phyloP scores from a whole-genome alignment of 1,139 yeast genomes.

The Zygosaccharomyces sapae region DNA sequence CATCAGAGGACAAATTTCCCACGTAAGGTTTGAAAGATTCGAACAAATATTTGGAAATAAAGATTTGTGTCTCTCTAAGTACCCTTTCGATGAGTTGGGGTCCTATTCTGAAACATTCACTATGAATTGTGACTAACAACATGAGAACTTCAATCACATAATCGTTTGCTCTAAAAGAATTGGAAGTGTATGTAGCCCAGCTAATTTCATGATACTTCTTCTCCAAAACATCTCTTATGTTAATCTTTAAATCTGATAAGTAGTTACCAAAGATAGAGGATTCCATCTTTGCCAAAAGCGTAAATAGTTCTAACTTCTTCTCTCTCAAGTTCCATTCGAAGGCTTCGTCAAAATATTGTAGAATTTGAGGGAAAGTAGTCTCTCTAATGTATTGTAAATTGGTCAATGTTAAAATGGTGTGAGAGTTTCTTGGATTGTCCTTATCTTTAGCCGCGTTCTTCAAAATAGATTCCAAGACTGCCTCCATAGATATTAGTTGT shows the following conservation, averaged over 20 bases:
- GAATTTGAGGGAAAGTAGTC: conserved; percentile 44
- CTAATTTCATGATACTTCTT: conserved; percentile 45
- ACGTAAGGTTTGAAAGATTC: conserved; percentile 42
- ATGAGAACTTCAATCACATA: conserved; percentile 52
- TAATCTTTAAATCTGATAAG: conserved; percentile 47
- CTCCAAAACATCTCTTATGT: conserved; percentile 46
- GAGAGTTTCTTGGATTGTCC: conserved; percentile 38
- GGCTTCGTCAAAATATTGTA: conserved; percentile 45
- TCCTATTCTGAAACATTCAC: conserved; percentile 48
- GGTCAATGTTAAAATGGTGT: conserved; percentile 45
- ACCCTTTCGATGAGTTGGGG: conserved; percentile 44
- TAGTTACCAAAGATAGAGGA: conserved; percentile 49
- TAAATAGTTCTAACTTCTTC: conserved; percentile 42
- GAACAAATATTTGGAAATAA: conserved; percentile 43
- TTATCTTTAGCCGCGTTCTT: conserved; percentile 42
- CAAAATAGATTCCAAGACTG: conserved; percentile 47
- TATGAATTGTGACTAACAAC: conserved; percentile 50
- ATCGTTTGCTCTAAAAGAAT: conserved; percentile 43
- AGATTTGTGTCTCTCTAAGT: conserved; percentile 45
- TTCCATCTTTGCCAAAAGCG: conserved; percentile 48
- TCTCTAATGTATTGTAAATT: conserved; percentile 49
- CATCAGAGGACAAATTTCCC: conserved; percentile 36
- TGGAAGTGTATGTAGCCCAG: conserved; percentile 42
- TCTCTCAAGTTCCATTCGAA: conserved; percentile 44
- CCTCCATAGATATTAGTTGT: conserved; percentile 49